Percentiles rank a stretch among this genome's conserved stretches.
Evolutionary conservation across 2,329 filamentous ascomycete species (phyloP).

Genomic region (Elsinoe perseae): DNA sequence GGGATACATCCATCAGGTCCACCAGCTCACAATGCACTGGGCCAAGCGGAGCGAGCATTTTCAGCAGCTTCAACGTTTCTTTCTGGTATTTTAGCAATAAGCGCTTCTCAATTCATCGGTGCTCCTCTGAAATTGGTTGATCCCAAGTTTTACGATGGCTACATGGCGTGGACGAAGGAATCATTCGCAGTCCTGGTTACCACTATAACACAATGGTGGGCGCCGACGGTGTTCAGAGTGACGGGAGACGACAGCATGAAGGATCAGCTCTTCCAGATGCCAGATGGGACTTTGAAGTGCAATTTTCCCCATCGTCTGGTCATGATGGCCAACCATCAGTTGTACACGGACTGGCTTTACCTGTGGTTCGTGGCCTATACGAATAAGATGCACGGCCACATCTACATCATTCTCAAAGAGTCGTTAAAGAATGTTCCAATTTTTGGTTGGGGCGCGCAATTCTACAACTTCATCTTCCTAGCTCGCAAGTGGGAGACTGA

Average conservation of each 20-base stretch:
- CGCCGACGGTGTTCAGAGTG: constrained; percentile 68
- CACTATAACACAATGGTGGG: constrained; percentile 78
- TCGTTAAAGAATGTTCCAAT: constrained; percentile 73
- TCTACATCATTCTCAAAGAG: constrained; percentile 87
- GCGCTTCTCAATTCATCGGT: constrained; percentile 67
- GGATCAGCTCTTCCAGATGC: constrained; percentile 60
- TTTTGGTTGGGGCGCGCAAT: constrained; percentile 69
- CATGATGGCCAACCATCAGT: constrained; percentile 82
- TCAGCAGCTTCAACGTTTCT: constrained; percentile 44
- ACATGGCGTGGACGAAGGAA: constrained; percentile 81
- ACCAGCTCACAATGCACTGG: constrained; percentile 39
- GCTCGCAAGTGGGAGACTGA: constrained; percentile 77
- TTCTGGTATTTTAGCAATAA: constrained; percentile 45
- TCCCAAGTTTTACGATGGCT: constrained; percentile 71
- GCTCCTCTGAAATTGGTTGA: constrained; percentile 68
- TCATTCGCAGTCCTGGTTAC: constrained; percentile 72
- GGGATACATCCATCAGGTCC: constrained; percentile 36
- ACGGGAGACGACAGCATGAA: constrained; percentile 74
- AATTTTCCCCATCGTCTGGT: constrained; percentile 73
- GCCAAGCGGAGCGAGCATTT: constrained; percentile 44
- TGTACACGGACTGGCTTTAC: constrained; percentile 83
- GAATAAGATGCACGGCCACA: constrained; percentile 66
- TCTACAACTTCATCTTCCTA: constrained; percentile 83
- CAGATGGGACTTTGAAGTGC: constrained; percentile 64
- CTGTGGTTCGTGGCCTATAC: constrained; percentile 82